Percentiles rank a stretch among this genome's conserved stretches.
phyloP scores from a whole-genome alignment of 129 eudicot genomes.

The Calendula officinalis region DNA sequence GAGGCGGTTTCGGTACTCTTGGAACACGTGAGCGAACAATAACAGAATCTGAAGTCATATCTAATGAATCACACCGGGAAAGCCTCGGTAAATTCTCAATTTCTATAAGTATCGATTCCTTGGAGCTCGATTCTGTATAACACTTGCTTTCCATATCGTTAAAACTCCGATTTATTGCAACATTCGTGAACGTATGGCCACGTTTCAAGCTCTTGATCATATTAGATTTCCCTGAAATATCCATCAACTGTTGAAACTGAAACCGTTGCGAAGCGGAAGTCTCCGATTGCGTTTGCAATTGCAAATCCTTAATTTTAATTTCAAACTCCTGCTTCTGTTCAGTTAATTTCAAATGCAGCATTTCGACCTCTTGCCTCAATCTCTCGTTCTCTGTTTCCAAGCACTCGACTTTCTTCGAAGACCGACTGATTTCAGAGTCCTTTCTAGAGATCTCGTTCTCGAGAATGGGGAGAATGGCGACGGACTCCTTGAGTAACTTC shows the following conservation, averaged over 20 bases:
- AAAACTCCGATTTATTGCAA: conserved; percentile 5
- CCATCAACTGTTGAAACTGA: conserved; percentile 52
- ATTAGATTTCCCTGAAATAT: conserved; percentile 35
- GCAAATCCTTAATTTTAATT: conserved; percentile 33
- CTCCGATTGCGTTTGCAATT: conserved; percentile 25
- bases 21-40: conserved; percentile 61
- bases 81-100: conserved; percentile 37
- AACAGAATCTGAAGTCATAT: conserved; percentile 30
- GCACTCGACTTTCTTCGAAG: conserved; percentile 39
- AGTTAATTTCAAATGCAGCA: conserved; percentile 45
- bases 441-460: conserved; percentile 61
- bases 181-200: conserved; percentile 27
- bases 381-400: conserved; percentile 66
- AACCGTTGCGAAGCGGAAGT: conserved; percentile 36
- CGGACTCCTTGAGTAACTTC: conserved; percentile 65
- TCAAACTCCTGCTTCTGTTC: conserved; percentile 51
- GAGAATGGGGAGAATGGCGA: conserved; percentile 62
- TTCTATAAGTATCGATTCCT: conserved; percentile 27
- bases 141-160: conserved; percentile 15
- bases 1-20: conserved; percentile 84
- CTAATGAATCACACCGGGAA: conserved; percentile 47
- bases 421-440: conserved; percentile 35
- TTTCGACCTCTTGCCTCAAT: conserved; percentile 56
- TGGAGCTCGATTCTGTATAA: conserved; percentile 23
- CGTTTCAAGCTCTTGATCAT: conserved; percentile 44